A percentile compares a stretch with the other conserved stretches of the same genome.
phyloP scores from a whole-genome alignment of 2,329 filamentous ascomycete genomes.

The Oidium heveae region DNA sequence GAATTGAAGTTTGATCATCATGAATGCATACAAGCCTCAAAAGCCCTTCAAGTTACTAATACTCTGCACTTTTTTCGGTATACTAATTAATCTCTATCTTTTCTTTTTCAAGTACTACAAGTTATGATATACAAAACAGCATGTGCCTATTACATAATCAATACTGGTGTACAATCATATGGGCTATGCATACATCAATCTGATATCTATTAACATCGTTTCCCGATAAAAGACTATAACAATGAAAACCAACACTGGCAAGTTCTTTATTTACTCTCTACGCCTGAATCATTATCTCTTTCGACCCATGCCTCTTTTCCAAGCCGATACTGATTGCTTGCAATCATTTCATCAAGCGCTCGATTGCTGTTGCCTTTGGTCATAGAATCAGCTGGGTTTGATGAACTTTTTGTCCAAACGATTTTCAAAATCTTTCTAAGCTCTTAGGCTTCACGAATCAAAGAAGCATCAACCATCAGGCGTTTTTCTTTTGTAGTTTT shows the following conservation, averaged over 20 bases:
- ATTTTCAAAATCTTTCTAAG: not conserved
- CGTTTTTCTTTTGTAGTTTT: not conserved
- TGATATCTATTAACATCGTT: no score
- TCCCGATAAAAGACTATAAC: no score
- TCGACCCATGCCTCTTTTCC: not conserved
- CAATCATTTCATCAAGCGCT: not conserved
- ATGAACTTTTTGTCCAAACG: not conserved
- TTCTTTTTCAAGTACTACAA: no score
- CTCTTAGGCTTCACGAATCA: not conserved
- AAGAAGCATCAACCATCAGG: not conserved
- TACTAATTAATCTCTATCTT: no score
- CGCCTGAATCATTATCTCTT: not conserved
- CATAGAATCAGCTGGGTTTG: not conserved
- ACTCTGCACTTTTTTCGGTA: no score
- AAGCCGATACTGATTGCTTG: not conserved
- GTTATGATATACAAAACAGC: no score
- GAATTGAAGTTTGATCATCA: no score
- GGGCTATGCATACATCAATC: no score
- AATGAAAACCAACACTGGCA: not conserved
- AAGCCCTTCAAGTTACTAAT: no score
- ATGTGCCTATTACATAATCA: no score
- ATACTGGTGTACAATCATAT: no score
- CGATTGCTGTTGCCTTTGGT: not conserved
- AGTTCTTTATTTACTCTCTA: not conserved
- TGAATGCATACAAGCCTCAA: no score